Base-by-base conservation (phyloP, 2,329 filamentous ascomycete species). In the Trichoderma sp. region DNA sequence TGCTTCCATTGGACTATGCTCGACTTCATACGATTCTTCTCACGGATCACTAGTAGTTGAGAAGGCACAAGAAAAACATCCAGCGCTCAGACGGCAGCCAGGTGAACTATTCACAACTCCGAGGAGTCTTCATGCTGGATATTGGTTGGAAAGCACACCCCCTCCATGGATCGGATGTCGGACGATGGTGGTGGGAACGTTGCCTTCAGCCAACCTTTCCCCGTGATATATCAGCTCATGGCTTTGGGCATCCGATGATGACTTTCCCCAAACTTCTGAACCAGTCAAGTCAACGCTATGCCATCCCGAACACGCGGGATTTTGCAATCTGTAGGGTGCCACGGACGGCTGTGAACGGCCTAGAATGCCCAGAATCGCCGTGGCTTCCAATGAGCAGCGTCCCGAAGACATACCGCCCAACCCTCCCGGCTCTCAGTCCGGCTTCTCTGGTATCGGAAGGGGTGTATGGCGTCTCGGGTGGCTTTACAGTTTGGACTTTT, bases 401-500 rank as follows among this genome's bases (percentile, higher is more conserved):
- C 24, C 30, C 26, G 30, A 15, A 61, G 15, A 24, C 28, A 60
- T 39, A 26, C 34, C 12, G 34, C 5, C 34, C 34, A 39, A 12
- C 34, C 34, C 34, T 39, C 34, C 34, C 34, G 12, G 7, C 34
- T 39, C 10, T 14, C 34, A 39, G 12, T 4, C 34, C 10, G 34
- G 34, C 34, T 39, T 39, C 34, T 14, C 10, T 39, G 34, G 10
- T 39, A 26, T 62, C 28, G 15, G 48, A 51, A 54, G 44, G 50
- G 47, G 58, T 19, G 50, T 15, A 45, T 51, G 58, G 48, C 48
- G 15, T 44, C 58, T 24, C 39, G 48, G 47, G 59, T 62, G 59
- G 50, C 59, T 44, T n/a, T 48, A 63, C 43, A 44, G 24, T 45
- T 59, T 63, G 54, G 41, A 63, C 41, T 47, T 62, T 63, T 44